Evolutionary conservation across 2,329 filamentous ascomycete species (phyloP), one percentile per base, ranked within the genome.

Genomic region (Hymenotorrendiella dingleyae): DNA sequence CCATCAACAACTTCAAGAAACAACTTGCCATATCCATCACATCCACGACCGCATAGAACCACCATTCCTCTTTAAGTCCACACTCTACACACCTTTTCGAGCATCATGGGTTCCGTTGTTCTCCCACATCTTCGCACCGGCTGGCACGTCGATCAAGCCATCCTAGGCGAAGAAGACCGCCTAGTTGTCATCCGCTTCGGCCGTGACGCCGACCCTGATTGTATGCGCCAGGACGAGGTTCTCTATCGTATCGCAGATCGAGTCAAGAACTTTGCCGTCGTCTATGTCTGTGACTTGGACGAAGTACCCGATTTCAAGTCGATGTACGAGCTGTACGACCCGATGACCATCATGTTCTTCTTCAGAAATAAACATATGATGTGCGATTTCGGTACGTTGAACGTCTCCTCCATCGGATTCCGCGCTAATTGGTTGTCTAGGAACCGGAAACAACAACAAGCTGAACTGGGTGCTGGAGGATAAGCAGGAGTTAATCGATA

Each of bases 341-440:
- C 89, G 0, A 87, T 90, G 69, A 94, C 93, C 3, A 82, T 97
- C 66, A 96, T 96, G 86, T 94, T 87, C 72, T 95, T 95, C 74
- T 95, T 90, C 72, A 80, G 91, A 49, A 98, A 98, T 65, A 98
- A 98, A 65, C 89, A 96, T 68, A 97, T 97, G 80, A 94, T 94
- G 86, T 88, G 86, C 64, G 91, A 97, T 77, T 89, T 96, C 56
- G 91, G 91, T 35, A 35, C 21, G 32, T 32, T 32, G 11, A 9
- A 6, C 14, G n/a, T 19, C 17, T 8, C 12, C 10, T 6, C 11
- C n/a, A 6, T 35, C 17, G 17, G 6, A 20, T 35, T 35, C 9
- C 9, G 9, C 16, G 32, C 32, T 9, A 10, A 10, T 32, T 9
- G 19, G 9, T 19, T 21, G 16, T 9, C 14, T 14, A 35, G 32